Evolutionary conservation across 768 basidiomycete species (phyloP).

Genomic region (Boletus insuetus): DNA sequence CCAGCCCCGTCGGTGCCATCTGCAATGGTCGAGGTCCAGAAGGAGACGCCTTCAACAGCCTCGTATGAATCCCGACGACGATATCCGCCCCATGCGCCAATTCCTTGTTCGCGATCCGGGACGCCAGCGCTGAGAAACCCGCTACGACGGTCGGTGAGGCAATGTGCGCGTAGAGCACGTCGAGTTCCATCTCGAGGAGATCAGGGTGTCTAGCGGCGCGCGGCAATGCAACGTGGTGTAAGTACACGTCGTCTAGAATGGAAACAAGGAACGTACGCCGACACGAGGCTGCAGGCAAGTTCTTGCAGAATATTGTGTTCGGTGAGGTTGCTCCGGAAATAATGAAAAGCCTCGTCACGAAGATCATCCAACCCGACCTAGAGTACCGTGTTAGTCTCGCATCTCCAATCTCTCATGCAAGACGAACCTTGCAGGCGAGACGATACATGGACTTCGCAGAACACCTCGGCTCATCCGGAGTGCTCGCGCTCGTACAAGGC

Average conservation of each 20-base stretch:
- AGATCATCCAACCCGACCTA: conserved; percentile 23
- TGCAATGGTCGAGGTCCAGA: too few species aligned
- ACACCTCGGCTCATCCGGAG: conserved; percentile 20
- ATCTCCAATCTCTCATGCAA: background rate
- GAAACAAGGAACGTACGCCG: conserved; percentile 5
- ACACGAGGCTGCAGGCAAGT: conserved; percentile 16
- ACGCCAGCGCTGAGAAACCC: conserved; percentile 9
- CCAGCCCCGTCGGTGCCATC: too few species aligned
- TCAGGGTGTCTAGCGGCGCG: conserved; percentile 4
- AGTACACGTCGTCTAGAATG: background rate
- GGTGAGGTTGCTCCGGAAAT: conserved; percentile 13
- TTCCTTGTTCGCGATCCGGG: conserved; percentile 16
- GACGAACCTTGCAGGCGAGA: conserved; percentile 37
- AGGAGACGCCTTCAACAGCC: conserved; percentile 5
- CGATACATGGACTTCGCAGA: conserved; percentile 48
- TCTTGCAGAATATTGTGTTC: conserved; percentile 27
- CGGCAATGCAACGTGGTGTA: background rate
- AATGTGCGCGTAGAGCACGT: conserved; percentile 10
- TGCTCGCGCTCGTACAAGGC: conserved; percentile 4
- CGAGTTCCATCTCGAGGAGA: conserved; percentile 16
- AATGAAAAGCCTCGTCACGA: conserved; percentile 12
- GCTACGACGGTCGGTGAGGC: conserved; percentile 2
- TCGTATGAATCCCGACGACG: conserved; percentile 17
- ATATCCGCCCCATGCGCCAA: conserved; percentile 21
- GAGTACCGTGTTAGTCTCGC: background rate